Percentiles rank a stretch among this genome's conserved stretches.
These are phyloP conservation scores for Trichosporon sp. DNA, from an alignment of 1,284 basidiomycete genomes.

Conservation along the genomic window DNA sequence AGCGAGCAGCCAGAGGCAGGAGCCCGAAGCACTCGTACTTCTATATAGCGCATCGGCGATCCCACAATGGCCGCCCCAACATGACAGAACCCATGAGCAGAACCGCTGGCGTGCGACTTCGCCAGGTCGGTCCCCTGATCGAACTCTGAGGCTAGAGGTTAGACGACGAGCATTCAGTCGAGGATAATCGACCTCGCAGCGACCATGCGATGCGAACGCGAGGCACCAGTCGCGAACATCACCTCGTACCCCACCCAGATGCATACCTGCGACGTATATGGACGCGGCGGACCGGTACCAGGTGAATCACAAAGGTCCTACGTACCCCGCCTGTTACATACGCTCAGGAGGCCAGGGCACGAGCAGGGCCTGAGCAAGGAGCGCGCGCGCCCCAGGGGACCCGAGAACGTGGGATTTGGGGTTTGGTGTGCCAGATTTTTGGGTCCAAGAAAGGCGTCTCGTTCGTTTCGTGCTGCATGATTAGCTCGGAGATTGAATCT, in stretches of 20 bases:
- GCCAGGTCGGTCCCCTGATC: background rate
- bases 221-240: background rate
- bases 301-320: background rate
- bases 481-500: background rate
- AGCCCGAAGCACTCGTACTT: too few relatives aligned
- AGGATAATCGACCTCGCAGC: background rate
- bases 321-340: background rate
- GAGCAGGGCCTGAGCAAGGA: background rate
- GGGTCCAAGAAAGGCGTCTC: background rate
- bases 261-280: background rate
- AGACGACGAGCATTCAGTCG: background rate
- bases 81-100: background rate
- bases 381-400: background rate
- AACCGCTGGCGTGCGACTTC: background rate
- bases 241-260: background rate
- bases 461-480: background rate
- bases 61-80: background rate
- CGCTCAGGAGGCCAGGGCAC: background rate
- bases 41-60: too few relatives aligned
- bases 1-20: too few relatives aligned
- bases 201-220: background rate
- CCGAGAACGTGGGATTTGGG: background rate
- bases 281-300: background rate
- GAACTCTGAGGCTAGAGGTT: background rate
- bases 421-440: background rate